Evolutionary conservation across 345 rosid genomes (phyloP).

Genomic region (Hibiscus tridactylites): DNA sequence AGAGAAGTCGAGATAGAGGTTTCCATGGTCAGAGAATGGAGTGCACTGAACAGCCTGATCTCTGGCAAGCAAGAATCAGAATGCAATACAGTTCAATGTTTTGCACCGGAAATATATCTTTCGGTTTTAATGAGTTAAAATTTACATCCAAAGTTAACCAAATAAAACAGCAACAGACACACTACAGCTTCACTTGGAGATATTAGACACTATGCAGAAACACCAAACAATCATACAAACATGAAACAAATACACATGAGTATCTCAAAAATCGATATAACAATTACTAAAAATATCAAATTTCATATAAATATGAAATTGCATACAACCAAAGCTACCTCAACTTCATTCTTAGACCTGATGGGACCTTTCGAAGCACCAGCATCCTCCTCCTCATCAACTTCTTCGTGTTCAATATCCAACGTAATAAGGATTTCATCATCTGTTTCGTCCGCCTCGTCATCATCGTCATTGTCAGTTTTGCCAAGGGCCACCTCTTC

Average conservation of each 20-base stretch:
- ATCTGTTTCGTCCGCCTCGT: slow-evolving; percentile 30
- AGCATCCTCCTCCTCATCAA: slow-evolving; percentile 35
- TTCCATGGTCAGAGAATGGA: not conserved
- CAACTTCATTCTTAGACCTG: slow-evolving; percentile 74
- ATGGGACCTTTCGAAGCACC: slow-evolving; percentile 42
- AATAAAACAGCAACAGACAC: too few species aligned
- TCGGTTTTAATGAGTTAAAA: not conserved
- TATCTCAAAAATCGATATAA: not conserved
- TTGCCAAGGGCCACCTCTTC: slow-evolving; percentile 13
- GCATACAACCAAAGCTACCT: slow-evolving; percentile 28
- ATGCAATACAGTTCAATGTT: not conserved
- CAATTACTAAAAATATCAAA: not conserved
- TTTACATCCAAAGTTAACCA: not conserved
- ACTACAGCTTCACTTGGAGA: not conserved
- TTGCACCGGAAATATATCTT: not conserved
- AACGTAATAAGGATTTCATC: slow-evolving; percentile 39
- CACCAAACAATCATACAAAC: not conserved
- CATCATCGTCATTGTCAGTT: slow-evolving; percentile 10
- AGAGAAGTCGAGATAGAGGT: too few species aligned
- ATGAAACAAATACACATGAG: not conserved
- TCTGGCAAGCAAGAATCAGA: not conserved
- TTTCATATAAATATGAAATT: not conserved
- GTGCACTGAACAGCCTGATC: not conserved
- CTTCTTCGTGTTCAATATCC: slow-evolving; percentile 33
- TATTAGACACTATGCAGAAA: not conserved